Base-by-base conservation (phyloP, 164 flowering plant genomes). In the Vitis labrusca region DNA sequence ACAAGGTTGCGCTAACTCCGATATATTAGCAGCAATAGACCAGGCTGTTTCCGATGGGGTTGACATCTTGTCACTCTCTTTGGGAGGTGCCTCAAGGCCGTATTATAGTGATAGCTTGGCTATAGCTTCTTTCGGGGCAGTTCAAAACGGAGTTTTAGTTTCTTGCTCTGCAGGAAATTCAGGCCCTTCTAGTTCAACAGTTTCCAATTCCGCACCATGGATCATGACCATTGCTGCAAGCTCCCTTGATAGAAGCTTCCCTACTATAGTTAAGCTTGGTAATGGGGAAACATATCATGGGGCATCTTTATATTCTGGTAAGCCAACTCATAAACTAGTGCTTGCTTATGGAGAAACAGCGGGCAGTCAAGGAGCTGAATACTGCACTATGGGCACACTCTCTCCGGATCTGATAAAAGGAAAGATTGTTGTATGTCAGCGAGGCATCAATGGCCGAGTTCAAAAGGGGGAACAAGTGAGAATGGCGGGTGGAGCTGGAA, bases 211-310 rank as follows among this genome's bases (percentile, higher is more conserved):
- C 0, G 93, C 94, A 0, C 97, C 97, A 5, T 91, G 97, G 97
- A 77, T 87, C 55, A 82, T 80, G 84, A 91, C 97, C 0, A 93
- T 89, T 9, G 94, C 82, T 2, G 94, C 97, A 0, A 84, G 94
- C 81, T 83, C 75, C 74, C 65, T 74, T 10, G 90, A 91, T 74
- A 74, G 97, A 10, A 79, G 76, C 63, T 89, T 92, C 67, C 90
- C 88, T 8, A 69, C 95, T 16, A 71, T 11, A 48, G 88, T 89
- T 8, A 77, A 70, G 63, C 88, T 89, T 3, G 92, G 95, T 0
- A 76, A 89, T 58, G 83, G 84, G 2, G 57, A 69, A 63, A 53
- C 50, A 14, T 85, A 85, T 63, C 67, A 57, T 15, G 97, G 97
- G 6, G 52, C 88, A 5, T 87, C 97, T 7, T 76, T 92, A 3